A percentile compares a stretch with the other conserved stretches of the same genome.
These are phyloP conservation scores for Coemansia sp. DNA, from an alignment of 192 early-diverging fungal genomes.

Conservation along the genomic window DNA sequence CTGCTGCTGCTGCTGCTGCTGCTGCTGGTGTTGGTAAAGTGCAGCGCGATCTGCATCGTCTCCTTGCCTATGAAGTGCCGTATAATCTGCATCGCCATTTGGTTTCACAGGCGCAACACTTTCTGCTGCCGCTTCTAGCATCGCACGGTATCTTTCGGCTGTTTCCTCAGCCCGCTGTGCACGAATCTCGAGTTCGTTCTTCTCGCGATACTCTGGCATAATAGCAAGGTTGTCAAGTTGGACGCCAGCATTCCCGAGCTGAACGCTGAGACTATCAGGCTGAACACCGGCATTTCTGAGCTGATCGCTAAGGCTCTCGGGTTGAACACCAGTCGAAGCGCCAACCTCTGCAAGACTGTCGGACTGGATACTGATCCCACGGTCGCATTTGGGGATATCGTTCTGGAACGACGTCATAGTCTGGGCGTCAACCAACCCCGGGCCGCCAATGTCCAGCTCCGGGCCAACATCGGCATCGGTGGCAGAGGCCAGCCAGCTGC, in stretches of 20 bases:
- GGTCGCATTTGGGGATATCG: conserved; percentile 1
- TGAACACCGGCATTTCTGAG: too few relatives aligned
- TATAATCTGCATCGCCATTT: background rate
- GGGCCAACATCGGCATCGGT: background rate
- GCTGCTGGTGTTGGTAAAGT: background rate
- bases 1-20: background rate
- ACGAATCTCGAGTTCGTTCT: conserved; percentile 2
- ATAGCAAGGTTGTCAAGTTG: too few relatives aligned
- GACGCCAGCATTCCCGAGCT: too few relatives aligned
- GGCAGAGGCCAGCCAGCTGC: background rate
- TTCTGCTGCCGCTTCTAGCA: background rate
- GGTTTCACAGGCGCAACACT: background rate
- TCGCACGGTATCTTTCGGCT: background rate
- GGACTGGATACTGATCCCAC: conserved; percentile 12
- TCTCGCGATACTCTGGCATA: too few relatives aligned
- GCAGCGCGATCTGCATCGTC: too few relatives aligned
- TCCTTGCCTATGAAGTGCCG: background rate
- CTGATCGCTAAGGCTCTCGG: too few relatives aligned
- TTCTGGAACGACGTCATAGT: conserved; percentile 28
- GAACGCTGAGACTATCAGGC: too few relatives aligned
- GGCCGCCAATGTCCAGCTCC: background rate
- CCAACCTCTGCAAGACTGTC: conserved; percentile 5
- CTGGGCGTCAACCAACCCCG: conserved; percentile 10
- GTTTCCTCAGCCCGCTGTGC: background rate
- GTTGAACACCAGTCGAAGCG: background rate